These are phyloP conservation scores for Agarophyton chilense DNA, from an alignment of 23 red algal genomes.

Conservation along the genomic window DNA sequence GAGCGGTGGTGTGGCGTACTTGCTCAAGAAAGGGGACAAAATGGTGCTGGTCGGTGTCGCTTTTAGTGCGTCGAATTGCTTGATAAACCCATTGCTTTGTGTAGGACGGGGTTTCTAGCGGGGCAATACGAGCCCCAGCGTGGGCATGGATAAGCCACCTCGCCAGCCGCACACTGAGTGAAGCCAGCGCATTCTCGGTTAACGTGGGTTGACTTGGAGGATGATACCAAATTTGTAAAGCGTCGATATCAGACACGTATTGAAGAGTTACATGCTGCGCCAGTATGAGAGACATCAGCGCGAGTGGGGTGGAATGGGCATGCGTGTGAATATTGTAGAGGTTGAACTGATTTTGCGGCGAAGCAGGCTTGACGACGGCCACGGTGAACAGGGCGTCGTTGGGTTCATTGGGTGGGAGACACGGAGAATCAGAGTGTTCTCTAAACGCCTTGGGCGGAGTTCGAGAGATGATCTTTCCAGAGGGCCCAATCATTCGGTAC, in stretches of 20 bases:
- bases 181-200: background rate
- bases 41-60: background rate
- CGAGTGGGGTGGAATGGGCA: constrained; percentile 4
- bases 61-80: background rate
- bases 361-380: background rate
- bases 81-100: constrained; percentile 38
- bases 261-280: background rate
- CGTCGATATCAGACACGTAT: background rate
- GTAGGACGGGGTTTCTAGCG: background rate
- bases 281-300: background rate
- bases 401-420: background rate
- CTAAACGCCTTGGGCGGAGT: background rate
- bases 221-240: background rate
- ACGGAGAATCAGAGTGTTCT: background rate
- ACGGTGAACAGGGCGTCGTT: background rate
- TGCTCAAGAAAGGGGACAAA: constrained; percentile 1
- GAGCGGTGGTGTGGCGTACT: constrained; percentile 9
- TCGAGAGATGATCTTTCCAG: background rate
- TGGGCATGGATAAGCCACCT: background rate
- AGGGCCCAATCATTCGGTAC: background rate
- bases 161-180: background rate
- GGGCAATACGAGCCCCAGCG: background rate
- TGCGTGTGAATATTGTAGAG: background rate
- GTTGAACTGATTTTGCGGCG: background rate
- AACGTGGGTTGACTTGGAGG: background rate